Evolutionary conservation across 2,329 filamentous ascomycete genomes (phyloP), one percentile per base, ranked within the genome.

Genomic region (Trichoderma sp.): DNA sequence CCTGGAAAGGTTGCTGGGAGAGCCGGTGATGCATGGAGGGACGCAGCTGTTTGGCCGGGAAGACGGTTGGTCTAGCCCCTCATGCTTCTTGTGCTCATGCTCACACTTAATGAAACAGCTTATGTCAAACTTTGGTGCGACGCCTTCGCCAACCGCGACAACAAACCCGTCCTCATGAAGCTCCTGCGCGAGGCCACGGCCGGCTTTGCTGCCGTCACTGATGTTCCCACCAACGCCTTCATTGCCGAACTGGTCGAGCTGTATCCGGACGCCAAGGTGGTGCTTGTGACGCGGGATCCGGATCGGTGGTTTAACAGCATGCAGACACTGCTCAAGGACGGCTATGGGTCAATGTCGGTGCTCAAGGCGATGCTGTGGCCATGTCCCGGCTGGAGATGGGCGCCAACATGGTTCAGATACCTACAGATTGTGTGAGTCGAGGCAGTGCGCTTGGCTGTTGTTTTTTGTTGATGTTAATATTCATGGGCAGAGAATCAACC

Each of bases 21-120:
- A 83, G 0, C 85, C 86, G 3, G 81, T 84, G 57, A 82, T 85
- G 75, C 85, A 88, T 73, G 83, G 84, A 64, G 86, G 86, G 28
- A 85, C 79, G 1, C 79, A 81, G 55, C 73, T 81, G 6, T 72
- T 82, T 9, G 73, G 76, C 1, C 77, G 80, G 26, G 79, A 82
- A 70, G 80, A 82, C 34, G 76, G 81, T 81, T 73, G 39, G 28
- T 63, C n/a, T 6, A 26, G 17, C 1, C 28, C 26, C 13, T 36
- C 1, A 23, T 4, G 13, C 28, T 26, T 23, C 9, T 3, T 23
- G 7, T 6, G 12, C 23, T 59, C 15, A 17, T 50, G 15, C 28
- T 58, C 17, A 34, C 3, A 13, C 28, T 32, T 17, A 8, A 53
- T 23, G 32, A 28, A 32, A 30, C 50, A 74, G 73, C 73, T 2